A percentile compares a stretch with the other conserved stretches of the same genome.
Conservation (phyloP, 2,329 filamentous ascomycete genomes). For the Lecanoromycetidae sp. region DNA sequence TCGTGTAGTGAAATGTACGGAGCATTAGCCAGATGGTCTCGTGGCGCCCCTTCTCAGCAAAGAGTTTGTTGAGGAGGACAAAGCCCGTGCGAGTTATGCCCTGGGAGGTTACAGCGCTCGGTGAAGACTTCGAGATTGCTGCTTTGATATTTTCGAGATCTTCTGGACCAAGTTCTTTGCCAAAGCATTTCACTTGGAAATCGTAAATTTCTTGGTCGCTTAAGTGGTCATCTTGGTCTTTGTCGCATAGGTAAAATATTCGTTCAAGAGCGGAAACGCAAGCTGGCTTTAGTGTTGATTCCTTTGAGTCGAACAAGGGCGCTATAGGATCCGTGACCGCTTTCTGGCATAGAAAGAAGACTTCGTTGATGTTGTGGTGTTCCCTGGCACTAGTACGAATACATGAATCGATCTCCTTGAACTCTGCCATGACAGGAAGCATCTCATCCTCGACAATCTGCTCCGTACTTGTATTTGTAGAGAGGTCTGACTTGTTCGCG, state of each 20-base stretch:
- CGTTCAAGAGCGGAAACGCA: conserved; percentile 75
- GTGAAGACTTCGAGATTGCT: conserved; percentile 60
- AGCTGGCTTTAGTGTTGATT: conserved; percentile 73
- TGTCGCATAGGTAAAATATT: conserved; percentile 92
- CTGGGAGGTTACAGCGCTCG: conserved; percentile 48
- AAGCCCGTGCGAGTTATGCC: conserved; percentile 79
- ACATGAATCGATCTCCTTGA: conserved; percentile 96
- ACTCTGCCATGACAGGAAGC: conserved; percentile 95
- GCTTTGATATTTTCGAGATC: conserved; percentile 87
- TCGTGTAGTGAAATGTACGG: conserved; percentile 88
- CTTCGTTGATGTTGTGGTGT: conserved; percentile 87
- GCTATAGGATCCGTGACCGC: conserved; percentile 95
- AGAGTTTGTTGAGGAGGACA: conserved; percentile 83
- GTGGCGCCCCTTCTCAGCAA: conserved; percentile 92
- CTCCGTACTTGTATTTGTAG: conserved; percentile 58
- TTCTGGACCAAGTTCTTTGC: conserved; percentile 66
- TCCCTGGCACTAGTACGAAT: conserved; percentile 88
- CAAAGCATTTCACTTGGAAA: conserved; percentile 86
- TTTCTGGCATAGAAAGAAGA: conserved; percentile 96
- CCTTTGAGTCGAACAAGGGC: conserved; percentile 92
- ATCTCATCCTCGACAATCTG: conserved; percentile 94
- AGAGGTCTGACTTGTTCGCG: conserved; percentile 92
- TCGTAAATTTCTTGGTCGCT: conserved; percentile 82
- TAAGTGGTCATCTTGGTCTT: conserved; percentile 86
- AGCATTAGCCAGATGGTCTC: conserved; percentile 98